These are phyloP conservation scores for Hibiscus syriacus DNA, from an alignment of 345 rosid species.

Conservation along the genomic window DNA sequence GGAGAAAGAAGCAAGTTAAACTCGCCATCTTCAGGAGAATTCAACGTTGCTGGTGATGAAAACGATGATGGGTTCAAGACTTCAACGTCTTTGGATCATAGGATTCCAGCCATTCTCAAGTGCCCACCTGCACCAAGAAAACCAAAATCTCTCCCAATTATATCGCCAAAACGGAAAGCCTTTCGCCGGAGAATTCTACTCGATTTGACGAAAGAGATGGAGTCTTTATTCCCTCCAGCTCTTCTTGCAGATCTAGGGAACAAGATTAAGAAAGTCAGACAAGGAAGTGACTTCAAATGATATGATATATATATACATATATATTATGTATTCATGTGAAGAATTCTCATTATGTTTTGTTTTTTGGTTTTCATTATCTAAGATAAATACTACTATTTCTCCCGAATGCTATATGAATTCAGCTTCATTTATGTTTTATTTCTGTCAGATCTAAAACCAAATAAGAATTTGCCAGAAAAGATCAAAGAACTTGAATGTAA, in stretches of 20 bases:
- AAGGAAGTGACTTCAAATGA: slow-evolving; percentile 10
- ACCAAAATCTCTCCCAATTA: slow-evolving; percentile 34
- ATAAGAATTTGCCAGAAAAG: not conserved
- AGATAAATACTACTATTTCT: no score
- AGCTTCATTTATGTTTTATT: not conserved
- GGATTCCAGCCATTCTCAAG: slow-evolving; percentile 22
- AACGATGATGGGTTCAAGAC: slow-evolving; percentile 41
- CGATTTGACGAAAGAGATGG: slow-evolving; percentile 67
- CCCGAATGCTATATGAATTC: not conserved
- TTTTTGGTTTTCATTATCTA: not conserved
- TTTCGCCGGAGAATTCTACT: slow-evolving; percentile 27
- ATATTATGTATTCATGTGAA: not conserved
- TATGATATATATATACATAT: not conserved
- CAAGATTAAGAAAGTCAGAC: slow-evolving; percentile 52
- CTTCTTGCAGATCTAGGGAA: slow-evolving; percentile 45
- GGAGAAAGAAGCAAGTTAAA: slow-evolving; percentile 15
- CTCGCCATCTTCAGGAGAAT: not conserved
- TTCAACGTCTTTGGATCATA: slow-evolving; percentile 48
- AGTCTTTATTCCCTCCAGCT: slow-evolving; percentile 48
- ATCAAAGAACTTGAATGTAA: not conserved
- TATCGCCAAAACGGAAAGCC: slow-evolving; percentile 25
- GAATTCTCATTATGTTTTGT: not conserved
- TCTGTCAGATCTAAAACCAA: not conserved
- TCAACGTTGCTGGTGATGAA: slow-evolving; percentile 12
- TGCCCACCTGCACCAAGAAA: slow-evolving; percentile 75